Percentiles rank a stretch among this genome's conserved stretches.
Conservation (phyloP, 495 filamentous ascomycete genomes). For the Aspergillus coremiiformis region DNA sequence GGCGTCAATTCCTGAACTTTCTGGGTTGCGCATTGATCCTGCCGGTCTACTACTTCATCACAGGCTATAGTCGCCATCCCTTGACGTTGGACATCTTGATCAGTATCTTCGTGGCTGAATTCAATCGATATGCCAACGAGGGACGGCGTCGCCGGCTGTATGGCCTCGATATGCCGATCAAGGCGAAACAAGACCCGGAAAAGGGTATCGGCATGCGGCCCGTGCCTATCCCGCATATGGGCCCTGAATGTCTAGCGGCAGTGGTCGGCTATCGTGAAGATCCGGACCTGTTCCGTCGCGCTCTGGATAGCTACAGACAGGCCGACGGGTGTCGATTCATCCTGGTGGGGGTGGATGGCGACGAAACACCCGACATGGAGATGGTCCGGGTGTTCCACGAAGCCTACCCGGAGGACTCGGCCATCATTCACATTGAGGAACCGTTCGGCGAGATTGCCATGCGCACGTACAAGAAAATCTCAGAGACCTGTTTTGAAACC, state of each 20-base stretch:
- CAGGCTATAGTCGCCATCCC: constrained; percentile 17
- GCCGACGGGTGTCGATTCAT: constrained; percentile 22
- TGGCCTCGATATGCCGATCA: neutral
- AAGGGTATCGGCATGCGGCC: constrained; percentile 9
- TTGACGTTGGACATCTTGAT: constrained; percentile 21
- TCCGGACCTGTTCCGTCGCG: constrained; percentile 21
- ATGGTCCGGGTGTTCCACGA: constrained; percentile 28
- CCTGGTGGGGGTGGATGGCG: constrained; percentile 26
- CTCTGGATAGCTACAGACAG: constrained; percentile 25
- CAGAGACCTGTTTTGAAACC: constrained; percentile 8
- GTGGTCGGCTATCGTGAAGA: constrained; percentile 33
- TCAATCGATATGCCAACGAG: constrained; percentile 21
- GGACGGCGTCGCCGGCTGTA: constrained; percentile 11
- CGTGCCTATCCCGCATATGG: neutral
- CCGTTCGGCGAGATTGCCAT: constrained; percentile 26
- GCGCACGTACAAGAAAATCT: constrained; percentile 20
- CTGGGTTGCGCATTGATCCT: constrained; percentile 20
- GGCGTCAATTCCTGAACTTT: constrained; percentile 22
- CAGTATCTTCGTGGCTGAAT: constrained; percentile 21
- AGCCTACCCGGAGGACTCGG: constrained; percentile 19
- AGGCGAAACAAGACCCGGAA: constrained; percentile 2
- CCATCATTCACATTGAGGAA: constrained; percentile 24
- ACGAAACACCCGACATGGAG: constrained; percentile 24
- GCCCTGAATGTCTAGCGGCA: constrained; percentile 21
- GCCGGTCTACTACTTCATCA: constrained; percentile 18